Percentiles rank a stretch among this genome's conserved stretches.
Evolutionary conservation across 495 filamentous ascomycete genomes (phyloP).

Genomic region (Astrocystis sublimbata): DNA sequence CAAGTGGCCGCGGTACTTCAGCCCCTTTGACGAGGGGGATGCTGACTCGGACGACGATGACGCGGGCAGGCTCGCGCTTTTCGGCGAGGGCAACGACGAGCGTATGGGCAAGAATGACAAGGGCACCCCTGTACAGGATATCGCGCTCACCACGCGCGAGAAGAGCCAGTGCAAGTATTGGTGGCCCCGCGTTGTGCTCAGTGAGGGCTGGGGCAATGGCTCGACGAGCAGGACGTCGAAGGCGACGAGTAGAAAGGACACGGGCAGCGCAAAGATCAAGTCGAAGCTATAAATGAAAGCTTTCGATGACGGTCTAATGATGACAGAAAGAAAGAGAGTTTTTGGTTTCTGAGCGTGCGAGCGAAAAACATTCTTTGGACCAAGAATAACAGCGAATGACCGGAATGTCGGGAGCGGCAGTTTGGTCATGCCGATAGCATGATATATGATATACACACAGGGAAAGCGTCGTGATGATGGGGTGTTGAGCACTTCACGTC

Average conservation of each 20-base stretch:
- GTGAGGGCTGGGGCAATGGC: constrained; percentile 43
- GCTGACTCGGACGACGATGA: constrained; percentile 30
- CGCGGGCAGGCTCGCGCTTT: constrained; percentile 46
- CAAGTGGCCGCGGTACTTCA: constrained; percentile 33
- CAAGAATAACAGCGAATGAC: too few relatives aligned
- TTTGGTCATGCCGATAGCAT: too few relatives aligned
- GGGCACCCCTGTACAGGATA: constrained; percentile 48
- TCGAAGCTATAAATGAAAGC: constrained; percentile 11
- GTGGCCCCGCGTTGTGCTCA: constrained; percentile 47
- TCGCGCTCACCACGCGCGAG: constrained; percentile 45
- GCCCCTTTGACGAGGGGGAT: constrained; percentile 22
- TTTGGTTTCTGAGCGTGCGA: too few relatives aligned
- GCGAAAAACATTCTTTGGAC: too few relatives aligned
- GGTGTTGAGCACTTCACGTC: too few relatives aligned
- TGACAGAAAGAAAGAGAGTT: too few relatives aligned
- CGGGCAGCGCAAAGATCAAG: background rate
- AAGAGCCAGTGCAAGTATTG: constrained; percentile 58
- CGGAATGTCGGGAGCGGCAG: too few relatives aligned
- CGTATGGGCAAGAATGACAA: constrained; percentile 39
- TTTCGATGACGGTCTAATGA: background rate
- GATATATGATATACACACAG: too few relatives aligned
- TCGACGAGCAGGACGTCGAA: constrained; percentile 12
- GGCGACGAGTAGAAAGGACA: too few relatives aligned
- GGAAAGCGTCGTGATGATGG: too few relatives aligned
- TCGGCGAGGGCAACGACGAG: constrained; percentile 66